phyloP scores from a whole-genome alignment of 1,139 yeast species.

The Saccharomyces hybrid region DNA sequence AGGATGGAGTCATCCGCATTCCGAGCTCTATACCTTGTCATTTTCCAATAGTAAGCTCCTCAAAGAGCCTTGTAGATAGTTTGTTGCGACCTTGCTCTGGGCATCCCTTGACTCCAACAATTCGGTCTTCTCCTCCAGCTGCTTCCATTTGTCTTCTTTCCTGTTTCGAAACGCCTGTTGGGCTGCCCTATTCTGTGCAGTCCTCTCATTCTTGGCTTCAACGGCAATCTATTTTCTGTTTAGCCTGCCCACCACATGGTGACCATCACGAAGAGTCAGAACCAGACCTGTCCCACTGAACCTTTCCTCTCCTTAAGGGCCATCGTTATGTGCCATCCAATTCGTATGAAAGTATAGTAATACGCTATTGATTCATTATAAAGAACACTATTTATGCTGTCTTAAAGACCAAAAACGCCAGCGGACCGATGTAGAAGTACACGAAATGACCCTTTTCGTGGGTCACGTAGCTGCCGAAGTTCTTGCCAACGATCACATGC shows the following conservation, averaged over 20 bases:
- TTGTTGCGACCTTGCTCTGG: constrained; percentile 58
- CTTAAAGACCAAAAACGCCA: constrained; percentile 77
- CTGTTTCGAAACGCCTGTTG: constrained; percentile 95
- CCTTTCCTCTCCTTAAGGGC: too few relatives aligned
- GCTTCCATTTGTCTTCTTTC: constrained; percentile 79
- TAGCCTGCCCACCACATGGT: constrained; percentile 34
- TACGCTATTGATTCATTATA: not conserved
- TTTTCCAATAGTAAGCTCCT: constrained; percentile 65
- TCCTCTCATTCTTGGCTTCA: constrained; percentile 78
- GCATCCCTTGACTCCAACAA: constrained; percentile 63
- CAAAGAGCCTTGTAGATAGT: constrained; percentile 69
- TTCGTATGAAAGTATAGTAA: not conserved
- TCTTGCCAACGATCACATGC: constrained; percentile 93
- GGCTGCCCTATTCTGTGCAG: constrained; percentile 96
- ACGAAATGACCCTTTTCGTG: constrained; percentile 78
- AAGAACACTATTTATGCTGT: constrained; percentile 32
- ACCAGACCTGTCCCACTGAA: too few relatives aligned
- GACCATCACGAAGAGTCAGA: not conserved
- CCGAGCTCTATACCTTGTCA: constrained; percentile 49
- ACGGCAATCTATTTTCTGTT: constrained; percentile 71
- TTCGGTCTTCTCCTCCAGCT: constrained; percentile 70
- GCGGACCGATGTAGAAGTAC: constrained; percentile 73
- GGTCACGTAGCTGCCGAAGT: constrained; percentile 89
- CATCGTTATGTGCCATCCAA: not conserved
- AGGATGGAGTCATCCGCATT: constrained; percentile 8